These are phyloP conservation scores for Rhynchospora breviuscula DNA, from an alignment of 176 grass and related monocot genomes.

Conservation along the genomic window DNA sequence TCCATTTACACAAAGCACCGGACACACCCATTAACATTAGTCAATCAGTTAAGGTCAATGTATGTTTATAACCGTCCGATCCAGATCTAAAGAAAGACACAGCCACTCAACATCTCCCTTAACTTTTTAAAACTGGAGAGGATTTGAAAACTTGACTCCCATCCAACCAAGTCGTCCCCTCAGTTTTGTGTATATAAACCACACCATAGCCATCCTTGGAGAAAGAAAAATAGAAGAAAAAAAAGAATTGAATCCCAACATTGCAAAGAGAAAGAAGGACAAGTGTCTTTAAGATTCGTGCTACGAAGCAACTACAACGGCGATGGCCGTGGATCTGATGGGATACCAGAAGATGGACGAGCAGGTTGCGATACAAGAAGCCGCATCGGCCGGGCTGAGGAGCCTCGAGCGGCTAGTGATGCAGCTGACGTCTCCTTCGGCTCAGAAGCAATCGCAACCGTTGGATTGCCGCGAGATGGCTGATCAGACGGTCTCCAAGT, in stretches of 20 bases:
- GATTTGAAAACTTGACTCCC: not conserved
- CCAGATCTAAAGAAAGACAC: not conserved
- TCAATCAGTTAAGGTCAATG: not conserved
- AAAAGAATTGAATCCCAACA: not conserved
- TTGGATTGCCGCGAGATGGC: constrained; percentile 72
- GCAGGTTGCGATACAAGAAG: constrained; percentile 79
- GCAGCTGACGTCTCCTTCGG: constrained; percentile 38
- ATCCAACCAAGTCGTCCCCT: not conserved
- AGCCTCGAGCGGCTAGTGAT: constrained; percentile 69
- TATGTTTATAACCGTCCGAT: not conserved
- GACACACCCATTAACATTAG: not conserved
- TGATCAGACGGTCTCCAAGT: constrained; percentile 77
- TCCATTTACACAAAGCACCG: not conserved
- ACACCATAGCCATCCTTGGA: not conserved
- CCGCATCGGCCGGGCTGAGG: constrained; percentile 55
- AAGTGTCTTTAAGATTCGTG: not conserved
- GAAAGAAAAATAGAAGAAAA: constrained; percentile 1
- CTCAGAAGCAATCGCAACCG: constrained; percentile 20
- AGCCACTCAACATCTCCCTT: not conserved
- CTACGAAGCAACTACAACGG: not conserved
- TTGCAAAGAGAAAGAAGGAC: not conserved
- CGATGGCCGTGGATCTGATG: constrained; percentile 54
- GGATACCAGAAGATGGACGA: constrained; percentile 42
- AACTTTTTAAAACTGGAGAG: not conserved
- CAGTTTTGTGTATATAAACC: constrained; percentile 22